Evolutionary conservation across 2,329 filamentous ascomycete species (phyloP).

Genomic region (Coniosporium uncinatum): DNA sequence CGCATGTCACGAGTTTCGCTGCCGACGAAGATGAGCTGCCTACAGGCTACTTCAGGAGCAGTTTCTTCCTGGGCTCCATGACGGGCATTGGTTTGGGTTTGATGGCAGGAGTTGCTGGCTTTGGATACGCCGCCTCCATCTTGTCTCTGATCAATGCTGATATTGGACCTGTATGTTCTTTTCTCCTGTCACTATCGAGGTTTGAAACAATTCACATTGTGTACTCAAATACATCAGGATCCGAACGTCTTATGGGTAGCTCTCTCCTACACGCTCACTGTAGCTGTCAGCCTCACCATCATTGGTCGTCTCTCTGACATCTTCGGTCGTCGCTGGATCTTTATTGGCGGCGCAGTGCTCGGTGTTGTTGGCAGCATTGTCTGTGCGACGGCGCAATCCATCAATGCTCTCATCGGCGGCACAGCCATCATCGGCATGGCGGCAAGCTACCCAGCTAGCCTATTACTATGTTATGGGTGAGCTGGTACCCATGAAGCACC

Average conservation of each 20-base stretch:
- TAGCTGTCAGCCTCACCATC: conserved; percentile 1
- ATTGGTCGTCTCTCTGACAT: not conserved
- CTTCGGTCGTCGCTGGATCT: conserved; percentile 2
- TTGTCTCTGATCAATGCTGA: conserved; percentile 3
- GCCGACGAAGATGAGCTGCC: conserved; percentile 3
- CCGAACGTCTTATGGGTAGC: conserved; percentile 1
- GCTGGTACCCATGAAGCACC: conserved; percentile 16
- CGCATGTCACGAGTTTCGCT: conserved; percentile 1
- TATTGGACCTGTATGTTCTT: conserved; percentile 4
- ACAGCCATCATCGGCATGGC: conserved; percentile 4
- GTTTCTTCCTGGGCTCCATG: conserved; percentile 2
- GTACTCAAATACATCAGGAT: too few species aligned
- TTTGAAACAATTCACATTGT: too few species aligned
- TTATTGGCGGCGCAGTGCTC: conserved; percentile 3
- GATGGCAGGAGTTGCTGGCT: not conserved
- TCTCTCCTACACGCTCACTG: not conserved
- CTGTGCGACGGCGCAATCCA: conserved; percentile 8
- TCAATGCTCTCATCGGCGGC: conserved; percentile 8
- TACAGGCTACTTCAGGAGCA: conserved; percentile 3
- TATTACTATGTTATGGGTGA: conserved; percentile 14
- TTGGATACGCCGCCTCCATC: conserved; percentile 2
- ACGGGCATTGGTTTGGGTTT: conserved; percentile 3
- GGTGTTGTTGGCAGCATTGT: conserved; percentile 4
- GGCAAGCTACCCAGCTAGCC: conserved; percentile 10
- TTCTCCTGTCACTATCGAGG: too few species aligned